These are phyloP conservation scores for Phaeoacremonium minimum DNA, from an alignment of 2,329 filamentous ascomycete genomes.

Conservation along the genomic window DNA sequence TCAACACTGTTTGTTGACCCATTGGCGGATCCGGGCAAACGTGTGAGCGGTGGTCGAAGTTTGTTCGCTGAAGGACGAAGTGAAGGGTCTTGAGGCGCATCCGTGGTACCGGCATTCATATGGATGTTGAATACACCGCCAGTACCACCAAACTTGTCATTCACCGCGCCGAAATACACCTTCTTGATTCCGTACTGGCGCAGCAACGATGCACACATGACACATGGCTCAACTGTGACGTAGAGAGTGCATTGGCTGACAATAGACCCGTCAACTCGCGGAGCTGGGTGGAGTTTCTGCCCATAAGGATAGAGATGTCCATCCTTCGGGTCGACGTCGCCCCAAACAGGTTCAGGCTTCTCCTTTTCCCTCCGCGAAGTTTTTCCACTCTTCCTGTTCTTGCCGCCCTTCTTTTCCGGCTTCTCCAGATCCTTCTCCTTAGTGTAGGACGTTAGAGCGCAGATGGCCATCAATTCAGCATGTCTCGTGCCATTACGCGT, in stretches of 20 bases:
- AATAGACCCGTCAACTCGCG: conserved; percentile 61
- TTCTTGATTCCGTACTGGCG: conserved; percentile 82
- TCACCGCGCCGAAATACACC: conserved; percentile 92
- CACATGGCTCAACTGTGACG: conserved; percentile 96
- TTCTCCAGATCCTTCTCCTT: conserved; percentile 22
- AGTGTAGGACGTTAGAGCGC: conserved; percentile 44
- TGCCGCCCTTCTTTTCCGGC: conserved; percentile 18
- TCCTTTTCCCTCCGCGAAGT: no score
- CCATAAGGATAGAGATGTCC: conserved; percentile 59
- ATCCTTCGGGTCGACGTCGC: conserved; percentile 47
- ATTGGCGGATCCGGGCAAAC: conserved; percentile 4
- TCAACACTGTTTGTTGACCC: background rate
- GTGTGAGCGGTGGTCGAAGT: conserved; percentile 7
- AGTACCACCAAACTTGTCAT: conserved; percentile 95
- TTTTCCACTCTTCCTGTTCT: no score
- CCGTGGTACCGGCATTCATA: conserved; percentile 44
- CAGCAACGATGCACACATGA: conserved; percentile 95
- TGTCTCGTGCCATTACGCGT: conserved; percentile 89
- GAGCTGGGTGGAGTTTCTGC: conserved; percentile 49
- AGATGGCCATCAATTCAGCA: conserved; percentile 88
- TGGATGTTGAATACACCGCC: conserved; percentile 91
- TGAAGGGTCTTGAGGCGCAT: background rate
- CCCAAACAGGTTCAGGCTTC: conserved; percentile 34
- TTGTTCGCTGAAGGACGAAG: conserved; percentile 8
- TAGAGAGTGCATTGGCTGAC: conserved; percentile 75